Evolutionary conservation across 768 basidiomycete species (phyloP).

Genomic region (Russula emetica): DNA sequence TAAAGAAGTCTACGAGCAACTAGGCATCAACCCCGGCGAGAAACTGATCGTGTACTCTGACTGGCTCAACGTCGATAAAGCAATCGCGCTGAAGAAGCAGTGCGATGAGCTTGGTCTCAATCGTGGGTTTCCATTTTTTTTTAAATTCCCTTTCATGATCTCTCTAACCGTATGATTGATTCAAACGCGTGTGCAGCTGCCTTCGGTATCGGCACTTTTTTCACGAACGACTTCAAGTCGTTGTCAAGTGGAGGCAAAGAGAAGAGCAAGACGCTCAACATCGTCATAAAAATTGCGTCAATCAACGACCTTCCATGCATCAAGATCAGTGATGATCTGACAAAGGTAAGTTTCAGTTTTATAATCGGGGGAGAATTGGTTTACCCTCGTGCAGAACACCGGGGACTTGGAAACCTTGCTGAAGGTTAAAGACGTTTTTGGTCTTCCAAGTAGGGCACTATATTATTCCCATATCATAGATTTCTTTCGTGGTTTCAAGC

Average conservation of each 20-base stretch:
- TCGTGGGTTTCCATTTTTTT: constrained; percentile 39
- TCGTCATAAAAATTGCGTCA: constrained; percentile 87
- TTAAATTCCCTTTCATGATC: neutral
- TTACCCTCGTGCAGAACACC: constrained; percentile 40
- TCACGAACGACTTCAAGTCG: constrained; percentile 82
- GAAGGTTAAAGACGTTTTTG: constrained; percentile 49
- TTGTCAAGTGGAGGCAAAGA: constrained; percentile 43
- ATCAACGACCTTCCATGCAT: constrained; percentile 75
- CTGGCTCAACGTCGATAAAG: constrained; percentile 65
- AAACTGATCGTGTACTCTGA: constrained; percentile 87
- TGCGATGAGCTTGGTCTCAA: constrained; percentile 69
- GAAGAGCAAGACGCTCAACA: constrained; percentile 82
- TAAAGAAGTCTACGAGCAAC: constrained; percentile 61
- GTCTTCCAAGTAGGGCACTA: constrained; percentile 31
- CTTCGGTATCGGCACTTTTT: constrained; percentile 90
- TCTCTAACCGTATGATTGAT: constrained; percentile 7
- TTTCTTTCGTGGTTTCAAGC: neutral
- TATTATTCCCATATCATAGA: neutral
- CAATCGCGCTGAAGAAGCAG: constrained; percentile 62
- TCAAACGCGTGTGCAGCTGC: constrained; percentile 46
- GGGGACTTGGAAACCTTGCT: constrained; percentile 48
- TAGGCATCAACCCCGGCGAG: constrained; percentile 61
- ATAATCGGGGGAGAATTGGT: neutral
- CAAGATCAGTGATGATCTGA: constrained; percentile 90
- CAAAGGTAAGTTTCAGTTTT: constrained; percentile 50